Base-by-base conservation (phyloP, 2,329 filamentous ascomycete species). In the Colletotrichum ledebouriae region DNA sequence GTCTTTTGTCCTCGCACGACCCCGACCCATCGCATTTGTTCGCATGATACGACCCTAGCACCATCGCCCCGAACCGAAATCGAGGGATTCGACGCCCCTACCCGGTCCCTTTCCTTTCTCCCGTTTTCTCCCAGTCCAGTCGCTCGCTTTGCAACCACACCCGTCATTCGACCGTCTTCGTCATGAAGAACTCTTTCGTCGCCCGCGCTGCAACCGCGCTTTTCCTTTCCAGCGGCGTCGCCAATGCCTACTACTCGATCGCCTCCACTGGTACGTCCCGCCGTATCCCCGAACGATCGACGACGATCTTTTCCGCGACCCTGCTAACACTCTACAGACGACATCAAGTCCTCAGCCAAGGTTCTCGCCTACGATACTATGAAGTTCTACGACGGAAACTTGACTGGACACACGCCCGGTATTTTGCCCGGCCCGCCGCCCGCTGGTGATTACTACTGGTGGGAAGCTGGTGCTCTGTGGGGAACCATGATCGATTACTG, bases 401-500 rank as follows among this genome's bases (percentile, higher is more conserved):
- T 80, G 69, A 79, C 84, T 1, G 86, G 86, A 61, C 78, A 81
- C 73, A 85, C 83, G 12, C 86, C 86, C 7, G 87, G 87, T 44
- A 88, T 87, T 72, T 76, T 89, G 17, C 86, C 86, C 0, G 86
- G 86, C 0, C 87, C 87, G 63, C 86, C 86, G 71, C 75, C 77
- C 0, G 73, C 73, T 17, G 71, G 75, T 73, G 83, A 86, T 70
- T 91, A 90, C 76, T 92, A 92, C 82, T 93, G 90, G 90, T 93
- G 90, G 90, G 89, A 93, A 75, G 88, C 88, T 3, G 87, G 89
- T 61, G 87, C 89, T 10, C 82, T 93, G 79, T 91, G 91, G 84
- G 88, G 89, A 71, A 86, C 89, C 1, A 80, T 91, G 73, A 83
- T 93, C 46, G 89, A 92, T 76, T 93, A 93, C 77, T 91, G 89